Evolutionary conservation across 257 asterid genomes (phyloP), one percentile per base, ranked within the genome.

Genomic region (Vinca minor): DNA sequence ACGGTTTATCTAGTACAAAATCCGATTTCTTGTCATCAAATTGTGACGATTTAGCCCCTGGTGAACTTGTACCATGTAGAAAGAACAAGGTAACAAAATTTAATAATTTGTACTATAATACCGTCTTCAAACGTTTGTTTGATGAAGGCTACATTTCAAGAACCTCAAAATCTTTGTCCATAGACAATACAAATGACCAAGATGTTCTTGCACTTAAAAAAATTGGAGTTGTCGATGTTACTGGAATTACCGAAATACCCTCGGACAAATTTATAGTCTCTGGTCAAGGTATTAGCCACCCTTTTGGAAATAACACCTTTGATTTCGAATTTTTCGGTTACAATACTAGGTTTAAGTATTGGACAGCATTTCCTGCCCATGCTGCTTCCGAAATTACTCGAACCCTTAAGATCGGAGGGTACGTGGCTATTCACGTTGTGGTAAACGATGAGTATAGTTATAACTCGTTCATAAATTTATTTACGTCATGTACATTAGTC

Each of bases 391-490:
- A 71, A 46, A 65, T 71, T 20, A 53, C 59, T 17, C 39, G 76
- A 14, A 71, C 71, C 0, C 56, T 71, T 13, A 71, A 71, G 21
- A 23, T 29, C 26, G 71, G 70, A 50, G 76, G 76, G 25, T 39
- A 34, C 36, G 42, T 59, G 10, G 76, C 55, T 4, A 41, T 65
- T 3, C 76, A 71, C 28, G 46, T 21, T 3, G 63, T 44, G 0
- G 6, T 53, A 17, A 71, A 50, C 8, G 76, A 71, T 60, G 54
- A 54, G 13, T 71, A 71, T 54, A 58, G 68, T 59, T 65, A 26
- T 49, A 71, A 71, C 28, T 71, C 76, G 12, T 71, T 71, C 0
- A 44, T 65, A 10, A 55, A 53, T 42, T 59, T 71, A 42, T 71
- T 71, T 50, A 49, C 36, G 14, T 71, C 63, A 41, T 59, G 71